phyloP scores from a whole-genome alignment of 306 rosid genomes.

The Chamaecrista fasciculata region DNA sequence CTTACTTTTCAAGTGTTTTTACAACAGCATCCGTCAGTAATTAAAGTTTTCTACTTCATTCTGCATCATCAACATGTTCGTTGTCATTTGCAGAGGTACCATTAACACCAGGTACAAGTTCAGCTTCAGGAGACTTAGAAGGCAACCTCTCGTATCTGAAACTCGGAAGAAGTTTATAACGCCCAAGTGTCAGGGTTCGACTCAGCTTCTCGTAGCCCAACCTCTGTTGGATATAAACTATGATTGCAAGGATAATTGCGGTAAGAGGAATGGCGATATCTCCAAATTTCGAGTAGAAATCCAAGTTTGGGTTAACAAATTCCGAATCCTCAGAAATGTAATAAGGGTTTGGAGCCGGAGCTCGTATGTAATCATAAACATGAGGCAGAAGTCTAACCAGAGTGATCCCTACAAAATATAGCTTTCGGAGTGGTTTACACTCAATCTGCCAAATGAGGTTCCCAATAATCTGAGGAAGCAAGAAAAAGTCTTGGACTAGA shows the following conservation, averaged over 20 bases:
- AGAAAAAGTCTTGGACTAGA: constrained; percentile 85
- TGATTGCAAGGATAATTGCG: constrained; percentile 58
- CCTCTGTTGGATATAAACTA: constrained; percentile 71
- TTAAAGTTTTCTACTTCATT: constrained; percentile 40
- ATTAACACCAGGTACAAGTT: constrained; percentile 57
- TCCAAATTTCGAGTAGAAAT: constrained; percentile 73
- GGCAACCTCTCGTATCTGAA: constrained; percentile 77
- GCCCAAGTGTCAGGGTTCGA: constrained; percentile 47
- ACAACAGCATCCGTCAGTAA: constrained; percentile 26
- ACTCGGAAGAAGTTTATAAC: constrained; percentile 56
- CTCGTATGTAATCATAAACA: constrained; percentile 62
- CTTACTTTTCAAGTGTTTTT: constrained; percentile 32
- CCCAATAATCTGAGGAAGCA: constrained; percentile 81
- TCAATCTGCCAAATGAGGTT: constrained; percentile 83
- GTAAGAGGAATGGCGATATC: constrained; percentile 69
- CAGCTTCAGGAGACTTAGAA: constrained; percentile 64
- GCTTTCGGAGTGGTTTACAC: constrained; percentile 68
- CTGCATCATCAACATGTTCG: constrained; percentile 37
- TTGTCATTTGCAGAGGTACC: constrained; percentile 44
- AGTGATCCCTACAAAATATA: constrained; percentile 78
- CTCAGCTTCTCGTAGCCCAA: constrained; percentile 70
- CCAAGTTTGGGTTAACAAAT: constrained; percentile 63
- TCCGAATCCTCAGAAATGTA: constrained; percentile 68
- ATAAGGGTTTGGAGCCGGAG: constrained; percentile 62
- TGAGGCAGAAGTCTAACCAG: constrained; percentile 85